Base-by-base conservation (phyloP, 805 yeast species). In the Starmerella bacillaris region DNA sequence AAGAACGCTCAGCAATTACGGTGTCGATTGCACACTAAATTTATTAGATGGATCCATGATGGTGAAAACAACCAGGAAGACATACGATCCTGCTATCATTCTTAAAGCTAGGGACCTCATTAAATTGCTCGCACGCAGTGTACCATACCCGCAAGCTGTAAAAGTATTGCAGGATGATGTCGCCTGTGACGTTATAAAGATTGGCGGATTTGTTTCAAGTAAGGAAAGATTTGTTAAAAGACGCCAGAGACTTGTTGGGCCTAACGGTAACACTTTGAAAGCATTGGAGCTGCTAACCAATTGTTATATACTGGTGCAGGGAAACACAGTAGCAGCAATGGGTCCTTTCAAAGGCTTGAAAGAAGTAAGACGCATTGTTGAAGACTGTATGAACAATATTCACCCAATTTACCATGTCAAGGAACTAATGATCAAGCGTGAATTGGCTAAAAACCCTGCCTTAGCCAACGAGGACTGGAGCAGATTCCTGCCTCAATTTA, bases 371-470 rank as follows among this genome's bases (percentile, higher is more conserved):
- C 70, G 96, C 52, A 83, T 89, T 22, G 93, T 89, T 27, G 96
- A 86, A 55, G 98, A 89, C 54, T 89, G 96, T 58, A 89, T 89
- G 98, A 72, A 68, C 52, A 89, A 89, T 50, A 67, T 89, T 11
- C 98, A 89, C 55, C 98, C 98, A n/a, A 86, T 89, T 41, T 89
- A 89, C 59, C 86, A 89, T 56, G 86, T 89, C 53, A 89, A 89
- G 56, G 98, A 89, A 57, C 65, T 89, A 42, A 89, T 89, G 98
- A 86, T 89, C 54, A 86, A 84, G 60, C 77, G 89, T 56, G 98
- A 89, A 59, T 65, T 89, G 43, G 80, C 92, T 21, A 79, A 83
- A 61, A 82, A 79, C 51, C 98, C 98, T 8, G 96, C 89, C 50
- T 66, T 89, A 44, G 94, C 93, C 21, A 65, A 79, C 36, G 96